These are phyloP conservation scores for Acaromyces ingoldii DNA, from an alignment of 1,284 basidiomycete species.

Conservation along the genomic window DNA sequence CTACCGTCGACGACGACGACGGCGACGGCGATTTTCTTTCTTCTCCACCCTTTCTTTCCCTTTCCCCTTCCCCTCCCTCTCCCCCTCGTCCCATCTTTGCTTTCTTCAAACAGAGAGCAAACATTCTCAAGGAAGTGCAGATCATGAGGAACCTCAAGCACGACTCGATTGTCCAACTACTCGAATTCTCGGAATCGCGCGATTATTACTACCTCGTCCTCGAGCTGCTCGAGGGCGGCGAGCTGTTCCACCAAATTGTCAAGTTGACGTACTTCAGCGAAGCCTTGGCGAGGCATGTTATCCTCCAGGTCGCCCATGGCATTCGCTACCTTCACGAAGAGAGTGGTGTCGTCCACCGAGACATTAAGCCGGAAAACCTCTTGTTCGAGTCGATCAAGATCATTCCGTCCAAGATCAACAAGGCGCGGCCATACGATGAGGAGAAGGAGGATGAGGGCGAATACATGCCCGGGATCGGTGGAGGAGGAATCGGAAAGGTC, in stretches of 20 bases:
- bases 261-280: slow-evolving; percentile 99
- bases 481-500: slow-evolving; percentile 93
- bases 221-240: slow-evolving; percentile 77
- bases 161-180: slow-evolving; percentile 68
- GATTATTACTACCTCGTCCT: slow-evolving; percentile 93
- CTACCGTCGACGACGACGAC: not conserved
- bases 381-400: slow-evolving; percentile 92
- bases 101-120: slow-evolving; percentile 84
- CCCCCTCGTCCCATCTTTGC: slow-evolving; percentile 9
- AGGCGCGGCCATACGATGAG: slow-evolving; percentile 86
- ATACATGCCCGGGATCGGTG: slow-evolving; percentile 82
- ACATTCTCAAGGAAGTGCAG: slow-evolving; percentile 99
- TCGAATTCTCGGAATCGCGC: slow-evolving; percentile 64
- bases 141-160: slow-evolving; percentile 96
- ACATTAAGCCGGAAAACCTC: slow-evolving; percentile 98
- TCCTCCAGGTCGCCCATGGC: slow-evolving; percentile 90
- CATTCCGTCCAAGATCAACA: slow-evolving; percentile 72
- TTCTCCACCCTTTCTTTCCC: slow-evolving; percentile 5
- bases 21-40: not conserved
- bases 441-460: slow-evolving; percentile 98
- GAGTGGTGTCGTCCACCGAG: slow-evolving; percentile 93
- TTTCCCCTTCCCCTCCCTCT: slow-evolving; percentile 20
- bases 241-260: slow-evolving; percentile 99
- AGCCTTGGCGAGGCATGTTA: slow-evolving; percentile 68
- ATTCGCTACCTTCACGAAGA: slow-evolving; percentile 97